These are phyloP conservation scores for Aspergillus oerlinghausenensis DNA, from an alignment of 2,329 filamentous ascomycete species.

Conservation along the genomic window DNA sequence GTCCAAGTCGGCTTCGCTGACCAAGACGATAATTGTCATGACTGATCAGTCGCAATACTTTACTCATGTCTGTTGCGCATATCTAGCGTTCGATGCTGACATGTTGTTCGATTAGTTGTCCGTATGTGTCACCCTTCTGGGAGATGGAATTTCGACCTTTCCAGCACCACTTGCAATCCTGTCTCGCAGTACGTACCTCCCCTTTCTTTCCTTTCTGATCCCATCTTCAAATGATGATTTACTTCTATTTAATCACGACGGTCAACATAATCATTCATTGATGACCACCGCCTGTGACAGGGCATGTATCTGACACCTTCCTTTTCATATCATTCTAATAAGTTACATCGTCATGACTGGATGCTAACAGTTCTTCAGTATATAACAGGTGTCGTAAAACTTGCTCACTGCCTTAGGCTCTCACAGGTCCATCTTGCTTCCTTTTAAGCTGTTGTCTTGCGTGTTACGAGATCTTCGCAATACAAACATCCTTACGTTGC, in stretches of 20 bases:
- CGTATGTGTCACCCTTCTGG: not conserved
- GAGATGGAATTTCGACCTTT: not conserved
- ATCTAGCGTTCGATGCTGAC: constrained; percentile 25
- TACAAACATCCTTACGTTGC: not conserved
- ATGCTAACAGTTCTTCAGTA: constrained; percentile 9
- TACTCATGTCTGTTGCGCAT: constrained; percentile 11
- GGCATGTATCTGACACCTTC: constrained; percentile 45
- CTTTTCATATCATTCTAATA: constrained; percentile 1
- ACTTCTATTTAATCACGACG: constrained; percentile 69
- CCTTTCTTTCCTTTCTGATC: constrained; percentile 4
- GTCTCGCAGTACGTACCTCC: constrained; percentile 17
- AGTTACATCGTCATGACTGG: constrained; percentile 11
- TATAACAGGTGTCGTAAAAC: not conserved
- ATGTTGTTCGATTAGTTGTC: constrained; percentile 16
- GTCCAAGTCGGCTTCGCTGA: constrained; percentile 63
- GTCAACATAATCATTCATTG: constrained; percentile 77
- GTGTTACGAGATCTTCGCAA: not conserved
- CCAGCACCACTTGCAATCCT: not conserved
- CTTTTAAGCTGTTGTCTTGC: not conserved
- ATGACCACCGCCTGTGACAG: constrained; percentile 76
- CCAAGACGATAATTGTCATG: constrained; percentile 51
- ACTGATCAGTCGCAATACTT: constrained; percentile 39
- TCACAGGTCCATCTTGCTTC: not conserved
- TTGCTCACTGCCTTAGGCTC: not conserved
- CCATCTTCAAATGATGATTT: constrained; percentile 62